Evolutionary conservation across 768 basidiomycete species (phyloP), one percentile per base, ranked within the genome.

Genomic region (Russula earlei): DNA sequence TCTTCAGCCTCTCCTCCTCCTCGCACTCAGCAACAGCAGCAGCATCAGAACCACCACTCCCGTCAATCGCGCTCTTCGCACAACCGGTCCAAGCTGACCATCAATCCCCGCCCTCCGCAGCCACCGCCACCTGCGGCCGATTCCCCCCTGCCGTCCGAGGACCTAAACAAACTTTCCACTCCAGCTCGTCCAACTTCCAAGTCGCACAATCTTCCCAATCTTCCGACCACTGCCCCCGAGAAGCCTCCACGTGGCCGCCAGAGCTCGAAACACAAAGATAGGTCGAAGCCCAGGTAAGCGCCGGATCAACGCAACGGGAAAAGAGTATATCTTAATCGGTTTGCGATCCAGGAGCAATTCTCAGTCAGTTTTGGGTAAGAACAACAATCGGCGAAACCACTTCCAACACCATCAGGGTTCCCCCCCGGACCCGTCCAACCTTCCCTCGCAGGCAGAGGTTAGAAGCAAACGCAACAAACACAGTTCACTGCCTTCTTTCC

Each of bases 381-480:
- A 68, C 40, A 67, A 69, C 64, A 75, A 77, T 65, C 77, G 77
- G 52, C 69, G 52, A 52, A 43, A 76, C 72, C 70, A 75, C 72
- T 10, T 41, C 7, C 57, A 58, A 17, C 63, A 71, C 67, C 83
- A 83, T 58, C 84, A 84, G 66, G 77, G 82, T 20, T 85, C 85
- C 38, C 83, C 83, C 17, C 79, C 80, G 33, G 68, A 76, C 41
- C 65, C 70, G 46, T 55, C 68, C 41, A 54, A 59, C 59, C 63
- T 67, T 66, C 66, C 81, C 78, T 79, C 81, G 78, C 83, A 84
- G 78, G 82, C 77, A 80, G 84, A 84, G 79, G 78, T 57, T 45
- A 46, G 40, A 47, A 49, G 38, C 55, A 65, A 63, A 44, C 59
- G 68, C 65, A 68, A 69, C 55, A 65, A 63, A 44, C 59, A 67